These are phyloP conservation scores for Hypocreales sp. DNA, from an alignment of 2,329 filamentous ascomycete genomes.

Conservation along the genomic window DNA sequence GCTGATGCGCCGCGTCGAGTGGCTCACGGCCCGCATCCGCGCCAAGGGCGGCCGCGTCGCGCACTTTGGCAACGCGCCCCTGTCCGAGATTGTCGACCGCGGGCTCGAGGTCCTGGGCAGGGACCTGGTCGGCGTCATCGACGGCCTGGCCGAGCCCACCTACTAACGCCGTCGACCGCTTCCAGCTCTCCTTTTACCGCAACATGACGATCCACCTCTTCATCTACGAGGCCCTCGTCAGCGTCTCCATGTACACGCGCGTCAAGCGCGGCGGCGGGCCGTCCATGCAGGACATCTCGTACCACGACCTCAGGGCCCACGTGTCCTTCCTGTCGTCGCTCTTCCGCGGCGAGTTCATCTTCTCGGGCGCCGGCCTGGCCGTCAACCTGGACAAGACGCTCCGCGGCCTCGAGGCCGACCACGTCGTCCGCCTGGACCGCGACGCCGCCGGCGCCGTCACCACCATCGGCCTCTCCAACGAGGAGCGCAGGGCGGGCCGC, in stretches of 20 bases:
- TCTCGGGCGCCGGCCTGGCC: constrained; percentile 70
- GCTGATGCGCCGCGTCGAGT: constrained; percentile 73
- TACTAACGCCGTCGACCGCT: constrained; percentile 91
- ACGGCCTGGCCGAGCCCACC: constrained; percentile 74
- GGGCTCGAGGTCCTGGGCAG: constrained; percentile 85
- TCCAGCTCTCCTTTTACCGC: constrained; percentile 94
- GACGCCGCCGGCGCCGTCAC: constrained; percentile 39
- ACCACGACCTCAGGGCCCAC: constrained; percentile 57
- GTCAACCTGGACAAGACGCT: constrained; percentile 73
- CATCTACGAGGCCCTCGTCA: constrained; percentile 82
- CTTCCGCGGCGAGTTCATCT: constrained; percentile 95
- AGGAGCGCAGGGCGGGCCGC: constrained; percentile 62
- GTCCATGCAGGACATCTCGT: constrained; percentile 62
- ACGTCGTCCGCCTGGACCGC: constrained; percentile 55
- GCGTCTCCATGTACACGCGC: constrained; percentile 74
- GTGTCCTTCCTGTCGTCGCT: constrained; percentile 83
- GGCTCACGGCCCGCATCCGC: constrained; percentile 69
- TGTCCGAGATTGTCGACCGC: constrained; percentile 71
- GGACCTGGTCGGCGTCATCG: constrained; percentile 67
- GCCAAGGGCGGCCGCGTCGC: constrained; percentile 85
- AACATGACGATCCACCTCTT: constrained; percentile 99
- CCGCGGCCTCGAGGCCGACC: constrained; percentile 59
- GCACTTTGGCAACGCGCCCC: constrained; percentile 72
- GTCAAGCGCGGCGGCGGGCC: constrained; percentile 87
- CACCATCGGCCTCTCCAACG: constrained; percentile 57